Base-by-base conservation (phyloP, 352 stramenopile species). In the Phytopythium helicoides region DNA sequence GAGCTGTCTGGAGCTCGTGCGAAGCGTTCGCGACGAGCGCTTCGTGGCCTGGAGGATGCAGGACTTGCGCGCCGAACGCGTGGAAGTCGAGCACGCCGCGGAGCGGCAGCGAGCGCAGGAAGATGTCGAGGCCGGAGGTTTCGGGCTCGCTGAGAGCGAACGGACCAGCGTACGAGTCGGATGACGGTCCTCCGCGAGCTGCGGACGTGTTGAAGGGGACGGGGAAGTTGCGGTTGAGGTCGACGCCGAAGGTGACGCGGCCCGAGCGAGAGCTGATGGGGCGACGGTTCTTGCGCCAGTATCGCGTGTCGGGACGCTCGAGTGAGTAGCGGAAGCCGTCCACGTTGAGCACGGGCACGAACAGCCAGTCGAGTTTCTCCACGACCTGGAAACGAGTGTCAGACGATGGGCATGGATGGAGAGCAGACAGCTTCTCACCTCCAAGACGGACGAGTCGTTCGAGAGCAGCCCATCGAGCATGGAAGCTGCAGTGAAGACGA, bases 401-500 rank as follows among this genome's bases (percentile, higher is more conserved):
- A 60, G 44, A 31, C 1, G 1, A 31, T 9, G 26, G 23, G 28
- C 5, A 33, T 33, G 28, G 25, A 0, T n/a, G 12, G 7, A 35
- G 18, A n/a, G n/a, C n/a, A n/a, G n/a, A n/a, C 3, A 23, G 39
- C 5, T 41, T 33, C 28, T 33, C 28, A 62, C 52, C 39, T 31
- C n/a, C 8, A 35, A 49, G 45, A 60, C 52, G 18, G 26, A 37
- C n/a, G 51, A 18, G n/a, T 65, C 46, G 31, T 26, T 18, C n/a
- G 40, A 38, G 37, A 54, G 58, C 12, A 66, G 58, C 11, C 54
- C 58, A 12, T 66, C 58, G 8, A 66, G 41, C 25, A 66, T 44
- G 1, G 66, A 53, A n/a, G 68, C 70, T 39, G 72, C 67, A 6
- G 73, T 66, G 50, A 69, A 84, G 35, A 79, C 65, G 37, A 69